phyloP scores from a whole-genome alignment of 2,329 filamentous ascomycete genomes.

The Daldinia sp. region DNA sequence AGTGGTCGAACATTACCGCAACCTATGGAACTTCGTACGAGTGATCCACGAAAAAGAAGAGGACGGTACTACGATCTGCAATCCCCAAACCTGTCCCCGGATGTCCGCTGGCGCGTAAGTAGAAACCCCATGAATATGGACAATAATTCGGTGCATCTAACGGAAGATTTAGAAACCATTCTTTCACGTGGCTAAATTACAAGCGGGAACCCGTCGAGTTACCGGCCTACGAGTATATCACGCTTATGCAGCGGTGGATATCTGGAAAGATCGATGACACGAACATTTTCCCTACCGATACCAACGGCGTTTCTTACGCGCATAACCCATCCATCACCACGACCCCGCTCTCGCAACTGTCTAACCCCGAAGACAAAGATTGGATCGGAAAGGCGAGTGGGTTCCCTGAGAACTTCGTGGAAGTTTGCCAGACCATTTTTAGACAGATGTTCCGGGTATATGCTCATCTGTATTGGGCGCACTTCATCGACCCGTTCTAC shows the following conservation, averaged over 20 bases:
- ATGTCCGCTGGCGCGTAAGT: conserved; percentile 96
- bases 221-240: conserved; percentile 92
- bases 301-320: conserved; percentile 74
- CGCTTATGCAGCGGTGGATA: conserved; percentile 96
- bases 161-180: conserved; percentile 74
- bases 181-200: conserved; percentile 95
- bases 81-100: conserved; percentile 82
- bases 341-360: conserved; percentile 72
- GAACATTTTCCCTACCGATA: conserved; percentile 89
- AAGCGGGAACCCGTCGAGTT: conserved; percentile 90
- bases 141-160: conserved; percentile 29
- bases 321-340: conserved; percentile 70
- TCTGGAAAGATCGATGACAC: conserved; percentile 93
- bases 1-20: conserved; percentile 94
- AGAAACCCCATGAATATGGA: not conserved
- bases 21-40: conserved; percentile 89
- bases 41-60: conserved; percentile 89
- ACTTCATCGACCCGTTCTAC: conserved; percentile 88
- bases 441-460: conserved; percentile 99
- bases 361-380: conserved; percentile 70
- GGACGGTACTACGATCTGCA: conserved; percentile 83
- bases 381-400: conserved; percentile 95
- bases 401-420: conserved; percentile 89
- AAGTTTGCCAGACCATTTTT: conserved; percentile 93
- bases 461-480: conserved; percentile 96